A percentile compares a stretch with the other conserved stretches of the same genome.
Evolutionary conservation across 805 yeast genomes (phyloP).

Genomic region (Metschnikowia gelsemii): DNA sequence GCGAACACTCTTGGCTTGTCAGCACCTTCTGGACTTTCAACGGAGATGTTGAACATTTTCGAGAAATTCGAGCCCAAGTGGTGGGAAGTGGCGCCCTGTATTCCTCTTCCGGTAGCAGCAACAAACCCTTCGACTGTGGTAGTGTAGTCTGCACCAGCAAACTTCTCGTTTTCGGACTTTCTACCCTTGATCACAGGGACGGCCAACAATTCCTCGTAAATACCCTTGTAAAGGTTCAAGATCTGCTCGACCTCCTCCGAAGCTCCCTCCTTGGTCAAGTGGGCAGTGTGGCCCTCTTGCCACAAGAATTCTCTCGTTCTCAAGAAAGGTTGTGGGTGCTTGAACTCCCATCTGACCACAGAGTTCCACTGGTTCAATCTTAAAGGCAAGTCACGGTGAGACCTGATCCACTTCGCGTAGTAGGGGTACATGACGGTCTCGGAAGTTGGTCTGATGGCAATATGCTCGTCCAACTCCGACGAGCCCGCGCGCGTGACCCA

Average conservation of each 20-base stretch:
- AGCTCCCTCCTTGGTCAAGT: constrained; percentile 80
- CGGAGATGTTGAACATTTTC: constrained; percentile 94
- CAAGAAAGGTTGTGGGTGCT: constrained; percentile 98
- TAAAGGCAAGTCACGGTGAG: constrained; percentile 96
- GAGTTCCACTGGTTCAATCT: constrained; percentile 99
- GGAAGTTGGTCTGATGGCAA: constrained; percentile 98
- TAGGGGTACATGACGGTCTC: constrained; percentile 99
- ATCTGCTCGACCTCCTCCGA: constrained; percentile 80
- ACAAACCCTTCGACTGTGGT: constrained; percentile 96
- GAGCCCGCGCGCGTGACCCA: constrained; percentile 98
- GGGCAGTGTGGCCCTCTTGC: constrained; percentile 99
- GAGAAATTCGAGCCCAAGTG: constrained; percentile 97
- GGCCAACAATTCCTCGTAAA: constrained; percentile 90
- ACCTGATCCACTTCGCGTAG: constrained; percentile 98
- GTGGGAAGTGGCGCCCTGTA: constrained; percentile 98
- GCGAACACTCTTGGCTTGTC: constrained; percentile 85
- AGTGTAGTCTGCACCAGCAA: constrained; percentile 96
- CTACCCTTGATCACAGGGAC: constrained; percentile 95
- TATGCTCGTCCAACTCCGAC: constrained; percentile 94
- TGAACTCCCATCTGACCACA: constrained; percentile 99
- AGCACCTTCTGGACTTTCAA: constrained; percentile 91
- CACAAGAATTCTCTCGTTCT: constrained; percentile 98
- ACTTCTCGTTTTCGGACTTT: constrained; percentile 96
- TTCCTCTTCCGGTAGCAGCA: constrained; percentile 99
- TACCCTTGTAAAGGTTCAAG: constrained; percentile 77